Base-by-base conservation (phyloP, 1,284 basidiomycete species). In the Dichomitus squalens region DNA sequence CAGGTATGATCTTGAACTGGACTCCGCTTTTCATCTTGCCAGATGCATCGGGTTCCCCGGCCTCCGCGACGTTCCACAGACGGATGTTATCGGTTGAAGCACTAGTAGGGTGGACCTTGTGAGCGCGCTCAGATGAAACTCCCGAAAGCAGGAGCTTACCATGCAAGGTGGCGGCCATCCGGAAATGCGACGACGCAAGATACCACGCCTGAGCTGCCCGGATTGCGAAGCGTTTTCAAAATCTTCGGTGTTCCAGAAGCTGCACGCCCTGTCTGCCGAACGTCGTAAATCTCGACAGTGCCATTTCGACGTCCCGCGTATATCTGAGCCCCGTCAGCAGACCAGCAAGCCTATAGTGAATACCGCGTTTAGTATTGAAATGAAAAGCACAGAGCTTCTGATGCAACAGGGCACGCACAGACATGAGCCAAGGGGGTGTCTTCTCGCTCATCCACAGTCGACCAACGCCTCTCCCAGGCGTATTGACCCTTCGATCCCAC, bases 371-470 rank as follows among this genome's bases (percentile, higher is more conserved):
- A 44, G 40, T 8, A 18, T 11, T 27, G 11, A 11, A 3, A 14
- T 21, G 3, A 27, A 31, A 4, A 4, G 16, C n/a, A 3, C 5
- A 21, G 9, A 41, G 1, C 7, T 12, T 38, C 23, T n/a, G n/a
- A n/a, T n/a, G 11, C 34, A 16, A 52, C 33, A 38, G 9, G 39
- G 20, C 9, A 78, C 84, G 70, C 71, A 93, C 90, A 65, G 94
- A 95, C 69, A 96, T 85, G 75, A 95, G 97, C 96, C 96, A 98
- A 0, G 96, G 96, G 21, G 95, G 94, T 9, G 93, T 94, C 72
- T 91, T 93, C 61, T 93, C 92, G 64, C 88, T 92, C 74, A 95
- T 85, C 79, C 89, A 87, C 43, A 98, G 74, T 55, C 94, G 80
- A 21, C 94, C 93, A 1, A 96, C 92, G 5, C 92, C 90, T 31